phyloP scores from a whole-genome alignment of 1,139 yeast genomes.

The Geotrichum reessii region DNA sequence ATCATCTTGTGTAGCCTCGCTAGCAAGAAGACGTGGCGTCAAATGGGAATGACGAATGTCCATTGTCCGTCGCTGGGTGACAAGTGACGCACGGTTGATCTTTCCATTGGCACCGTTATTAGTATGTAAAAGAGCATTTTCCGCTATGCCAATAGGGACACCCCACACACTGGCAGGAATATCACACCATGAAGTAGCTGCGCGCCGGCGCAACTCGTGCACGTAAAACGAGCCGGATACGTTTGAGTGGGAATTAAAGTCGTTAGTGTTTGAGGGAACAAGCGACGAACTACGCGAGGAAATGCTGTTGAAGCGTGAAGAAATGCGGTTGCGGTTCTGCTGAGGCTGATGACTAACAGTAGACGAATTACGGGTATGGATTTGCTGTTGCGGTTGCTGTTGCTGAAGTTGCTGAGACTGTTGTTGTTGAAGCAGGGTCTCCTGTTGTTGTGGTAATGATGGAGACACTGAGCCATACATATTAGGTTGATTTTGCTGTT shows the following conservation, averaged over 20 bases:
- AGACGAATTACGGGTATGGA: slow-evolving; percentile 1
- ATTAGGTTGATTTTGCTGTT: not conserved
- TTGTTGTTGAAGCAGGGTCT: not conserved
- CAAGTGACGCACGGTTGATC: not conserved
- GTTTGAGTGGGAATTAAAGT: slow-evolving; percentile 15
- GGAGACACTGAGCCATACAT: not conserved
- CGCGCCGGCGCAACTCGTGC: slow-evolving; percentile 45
- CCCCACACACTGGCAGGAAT: slow-evolving; percentile 54
- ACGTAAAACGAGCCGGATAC: slow-evolving; percentile 48
- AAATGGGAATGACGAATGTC: slow-evolving; percentile 64
- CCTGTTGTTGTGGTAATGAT: not conserved
- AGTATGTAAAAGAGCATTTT: slow-evolving; percentile 21
- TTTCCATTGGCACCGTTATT: not conserved
- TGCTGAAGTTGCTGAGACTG: not conserved
- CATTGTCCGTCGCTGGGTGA: slow-evolving; percentile 12
- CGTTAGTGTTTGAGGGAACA: slow-evolving; percentile 1
- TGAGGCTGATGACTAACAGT: not conserved
- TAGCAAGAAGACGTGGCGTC: slow-evolving; percentile 65
- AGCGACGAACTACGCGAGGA: slow-evolving; percentile 15
- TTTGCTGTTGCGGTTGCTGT: not conserved
- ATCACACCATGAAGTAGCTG: slow-evolving; percentile 50
- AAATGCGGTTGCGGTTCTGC: not conserved
- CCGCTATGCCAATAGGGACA: slow-evolving; percentile 59
- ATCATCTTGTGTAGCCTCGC: slow-evolving; percentile 63
- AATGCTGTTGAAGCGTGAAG: slow-evolving; percentile 6